These are phyloP conservation scores for Alternaria novae-zelandiae DNA, from an alignment of 2,329 filamentous ascomycete genomes.

Conservation along the genomic window DNA sequence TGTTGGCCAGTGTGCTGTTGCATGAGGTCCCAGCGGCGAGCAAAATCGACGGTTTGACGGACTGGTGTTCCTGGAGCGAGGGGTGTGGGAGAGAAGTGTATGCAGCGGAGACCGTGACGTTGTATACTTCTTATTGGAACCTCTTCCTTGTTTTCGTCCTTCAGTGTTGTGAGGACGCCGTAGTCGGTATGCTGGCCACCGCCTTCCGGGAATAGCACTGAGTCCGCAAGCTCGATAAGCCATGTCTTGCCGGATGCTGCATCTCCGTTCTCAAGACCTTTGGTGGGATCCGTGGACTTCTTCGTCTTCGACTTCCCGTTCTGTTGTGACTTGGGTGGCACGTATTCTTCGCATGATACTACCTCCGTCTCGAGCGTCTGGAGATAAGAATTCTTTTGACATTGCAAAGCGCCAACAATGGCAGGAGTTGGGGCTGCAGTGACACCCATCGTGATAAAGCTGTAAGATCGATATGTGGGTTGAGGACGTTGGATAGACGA, in stretches of 20 bases:
- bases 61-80: slow-evolving; percentile 71
- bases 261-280: slow-evolving; percentile 15
- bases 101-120: slow-evolving; percentile 62
- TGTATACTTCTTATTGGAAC: slow-evolving; percentile 41
- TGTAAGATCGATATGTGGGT: neutral
- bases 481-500: neutral
- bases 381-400: slow-evolving; percentile 43
- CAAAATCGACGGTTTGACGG: slow-evolving; percentile 36
- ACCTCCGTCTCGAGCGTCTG: slow-evolving; percentile 39
- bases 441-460: slow-evolving; percentile 21
- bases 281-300: slow-evolving; percentile 33
- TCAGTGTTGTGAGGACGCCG: slow-evolving; percentile 34
- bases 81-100: slow-evolving; percentile 85
- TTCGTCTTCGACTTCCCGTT: slow-evolving; percentile 34
- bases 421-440: slow-evolving; percentile 19
- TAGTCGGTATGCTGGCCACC: slow-evolving; percentile 44
- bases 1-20: slow-evolving; percentile 47
- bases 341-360: slow-evolving; percentile 39
- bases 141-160: slow-evolving; percentile 11
- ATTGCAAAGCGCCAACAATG: slow-evolving; percentile 41
- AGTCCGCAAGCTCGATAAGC: slow-evolving; percentile 42
- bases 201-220: slow-evolving; percentile 43
- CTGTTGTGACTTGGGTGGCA: slow-evolving; percentile 24
- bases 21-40: slow-evolving; percentile 43
- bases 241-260: slow-evolving; percentile 25